Base-by-base conservation (phyloP, 768 basidiomycete genomes). In the Mycena crocata region DNA sequence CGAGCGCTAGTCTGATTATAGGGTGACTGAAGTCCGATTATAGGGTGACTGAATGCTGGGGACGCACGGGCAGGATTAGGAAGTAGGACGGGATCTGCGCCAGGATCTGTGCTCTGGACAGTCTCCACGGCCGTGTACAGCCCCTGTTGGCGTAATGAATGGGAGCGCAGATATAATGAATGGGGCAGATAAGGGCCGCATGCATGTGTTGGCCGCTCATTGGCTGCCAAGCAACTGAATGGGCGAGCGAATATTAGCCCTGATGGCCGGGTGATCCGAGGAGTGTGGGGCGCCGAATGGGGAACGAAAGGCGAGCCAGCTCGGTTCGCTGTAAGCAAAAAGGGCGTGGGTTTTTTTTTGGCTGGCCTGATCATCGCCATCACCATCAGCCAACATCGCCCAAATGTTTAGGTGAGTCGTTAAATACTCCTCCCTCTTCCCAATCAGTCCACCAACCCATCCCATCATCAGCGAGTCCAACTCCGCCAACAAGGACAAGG, bases 251-350 rank as follows among this genome's bases (percentile, higher is more conserved):
- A 60, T 57, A 30, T 26, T 62, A 61, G 42, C 54, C 48, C 46
- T 65, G 72, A 61, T 67, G 62, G 73, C 72, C 68, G 78, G 28
- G 56, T 65, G 72, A 73, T 73, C 74, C 68, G 74, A 75, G 70
- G 73, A 12, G 64, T 49, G 39, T 23, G 46, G 45, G 30, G 58
- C 23, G 15, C 30, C 35, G 37, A 39, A 59, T 55, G 51, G 59
- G 34, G 55, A 15, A 15, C 12, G 30, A 5, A 7, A 14, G 23
- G 42, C 28, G 51, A 35, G 57, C 44, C 58, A 54, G 67, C 14
- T 58, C 46, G 67, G 57, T 62, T 44, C 68, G 70, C 65, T 58
- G 69, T 70, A 48, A 67, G 34, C 2, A 42, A 17, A 24, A 42
- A 42, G 40, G 40, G 10, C 6, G 40, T 8, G 40, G 21, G 21